These are phyloP conservation scores for Blastocystis sp. DNA, from an alignment of 352 stramenopile species.

Conservation along the genomic window DNA sequence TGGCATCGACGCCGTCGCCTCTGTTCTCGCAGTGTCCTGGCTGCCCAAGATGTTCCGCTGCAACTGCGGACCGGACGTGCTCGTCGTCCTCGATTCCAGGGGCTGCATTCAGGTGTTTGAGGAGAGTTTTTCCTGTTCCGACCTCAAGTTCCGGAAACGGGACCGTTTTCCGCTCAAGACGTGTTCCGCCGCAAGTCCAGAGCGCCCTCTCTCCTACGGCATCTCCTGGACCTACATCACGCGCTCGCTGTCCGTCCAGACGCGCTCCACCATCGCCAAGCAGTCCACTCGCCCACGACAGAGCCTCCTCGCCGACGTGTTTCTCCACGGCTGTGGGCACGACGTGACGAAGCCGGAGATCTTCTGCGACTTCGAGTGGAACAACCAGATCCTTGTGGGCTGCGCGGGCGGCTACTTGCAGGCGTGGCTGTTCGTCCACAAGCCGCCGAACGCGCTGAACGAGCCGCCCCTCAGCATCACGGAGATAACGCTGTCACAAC, in stretches of 20 bases:
- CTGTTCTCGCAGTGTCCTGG: neutral
- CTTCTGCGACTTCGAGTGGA: neutral
- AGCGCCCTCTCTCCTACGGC: too few relatives aligned
- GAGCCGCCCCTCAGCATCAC: too few relatives aligned
- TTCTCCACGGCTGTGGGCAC: neutral
- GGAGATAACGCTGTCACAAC: too few relatives aligned
- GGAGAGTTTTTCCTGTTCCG: constrained; percentile 9
- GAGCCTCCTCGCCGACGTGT: neutral
- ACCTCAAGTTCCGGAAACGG: constrained; percentile 15
- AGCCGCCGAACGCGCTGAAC: neutral
- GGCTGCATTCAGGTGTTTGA: constrained; percentile 9
- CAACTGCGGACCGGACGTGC: neutral
- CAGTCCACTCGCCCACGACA: too few relatives aligned
- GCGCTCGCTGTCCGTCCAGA: too few relatives aligned
- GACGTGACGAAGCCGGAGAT: too few relatives aligned
- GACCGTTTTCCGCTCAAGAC: neutral
- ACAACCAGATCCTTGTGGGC: neutral
- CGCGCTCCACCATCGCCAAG: too few relatives aligned
- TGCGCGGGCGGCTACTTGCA: neutral
- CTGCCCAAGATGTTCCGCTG: neutral
- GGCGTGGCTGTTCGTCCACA: neutral
- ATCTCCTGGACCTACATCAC: too few relatives aligned
- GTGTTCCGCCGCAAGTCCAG: too few relatives aligned
- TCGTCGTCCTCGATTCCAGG: neutral
- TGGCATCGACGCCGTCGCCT: neutral